These are phyloP conservation scores for Eleusine coracana DNA, from an alignment of 176 grass and related monocot species.

Conservation along the genomic window DNA sequence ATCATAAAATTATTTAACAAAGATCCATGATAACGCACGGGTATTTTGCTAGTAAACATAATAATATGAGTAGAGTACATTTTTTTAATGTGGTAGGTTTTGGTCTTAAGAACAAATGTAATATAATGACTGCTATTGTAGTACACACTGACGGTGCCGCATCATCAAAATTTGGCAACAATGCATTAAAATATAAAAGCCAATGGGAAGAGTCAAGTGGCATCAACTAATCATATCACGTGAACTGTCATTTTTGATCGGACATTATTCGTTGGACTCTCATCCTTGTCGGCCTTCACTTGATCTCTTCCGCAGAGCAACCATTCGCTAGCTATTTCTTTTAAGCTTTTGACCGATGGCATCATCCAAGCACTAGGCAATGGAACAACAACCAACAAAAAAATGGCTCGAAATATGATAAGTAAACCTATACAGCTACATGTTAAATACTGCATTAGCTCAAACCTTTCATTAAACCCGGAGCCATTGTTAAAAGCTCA, in stretches of 20 bases:
- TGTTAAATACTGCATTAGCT: neutral
- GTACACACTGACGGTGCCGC: neutral
- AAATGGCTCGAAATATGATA: neutral
- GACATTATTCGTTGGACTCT: constrained; percentile 22
- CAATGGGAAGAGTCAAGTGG: neutral
- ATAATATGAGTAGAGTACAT: too few species aligned
- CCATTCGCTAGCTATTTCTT: neutral
- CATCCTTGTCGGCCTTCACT: constrained; percentile 12
- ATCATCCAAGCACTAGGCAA: neutral
- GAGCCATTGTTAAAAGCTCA: neutral
- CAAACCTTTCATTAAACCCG: neutral
- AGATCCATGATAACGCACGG: too few species aligned
- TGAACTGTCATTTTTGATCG: constrained; percentile 1
- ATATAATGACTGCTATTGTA: too few species aligned
- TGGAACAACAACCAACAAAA: neutral
- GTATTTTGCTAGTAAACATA: too few species aligned
- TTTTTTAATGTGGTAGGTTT: too few species aligned
- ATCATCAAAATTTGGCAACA: neutral
- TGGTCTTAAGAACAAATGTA: neutral
- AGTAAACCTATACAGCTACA: neutral
- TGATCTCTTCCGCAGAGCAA: constrained; percentile 3
- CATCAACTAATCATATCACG: neutral
- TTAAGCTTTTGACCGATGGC: neutral
- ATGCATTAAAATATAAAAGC: neutral
- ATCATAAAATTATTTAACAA: too few species aligned